phyloP scores from a whole-genome alignment of 2,329 filamentous ascomycete species.

The Colletotrichum incanum region DNA sequence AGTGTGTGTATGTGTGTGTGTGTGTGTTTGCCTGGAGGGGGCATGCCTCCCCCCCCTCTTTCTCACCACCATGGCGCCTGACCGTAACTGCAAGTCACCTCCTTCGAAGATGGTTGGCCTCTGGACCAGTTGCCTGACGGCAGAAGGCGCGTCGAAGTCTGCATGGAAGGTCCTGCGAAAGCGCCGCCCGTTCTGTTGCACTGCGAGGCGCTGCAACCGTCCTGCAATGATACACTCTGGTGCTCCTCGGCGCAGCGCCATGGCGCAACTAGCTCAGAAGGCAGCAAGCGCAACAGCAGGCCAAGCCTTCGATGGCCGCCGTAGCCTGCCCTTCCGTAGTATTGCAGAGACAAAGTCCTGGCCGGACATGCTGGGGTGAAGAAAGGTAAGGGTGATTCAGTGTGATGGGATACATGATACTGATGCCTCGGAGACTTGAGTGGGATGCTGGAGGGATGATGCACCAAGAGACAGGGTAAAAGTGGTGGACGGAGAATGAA shows the following conservation, averaged over 20 bases:
- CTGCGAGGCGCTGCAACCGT: constrained; percentile 26
- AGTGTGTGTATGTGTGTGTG: constrained; percentile 14
- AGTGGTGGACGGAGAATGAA: constrained; percentile 4
- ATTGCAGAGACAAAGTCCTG: constrained; percentile 14
- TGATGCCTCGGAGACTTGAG: background rate
- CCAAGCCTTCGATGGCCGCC: constrained; percentile 16
- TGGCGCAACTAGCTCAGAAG: constrained; percentile 19
- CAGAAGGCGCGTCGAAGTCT: constrained; percentile 42
- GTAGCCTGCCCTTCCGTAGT: constrained; percentile 30
- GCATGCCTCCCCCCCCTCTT: background rate
- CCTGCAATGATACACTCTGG: constrained; percentile 34
- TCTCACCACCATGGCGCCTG: background rate
- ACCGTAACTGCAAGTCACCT: constrained; percentile 29
- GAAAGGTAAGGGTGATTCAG: background rate
- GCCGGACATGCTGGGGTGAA: background rate
- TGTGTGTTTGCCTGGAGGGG: constrained; percentile 9
- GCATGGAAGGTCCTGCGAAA: constrained; percentile 36
- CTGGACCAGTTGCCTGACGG: constrained; percentile 16
- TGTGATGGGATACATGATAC: constrained; percentile 7
- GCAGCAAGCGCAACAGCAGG: constrained; percentile 19
- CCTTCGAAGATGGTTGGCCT: constrained; percentile 7
- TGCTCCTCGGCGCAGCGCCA: constrained; percentile 24
- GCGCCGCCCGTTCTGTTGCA: constrained; percentile 30
- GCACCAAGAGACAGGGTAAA: background rate
- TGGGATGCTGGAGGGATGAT: background rate